These are phyloP conservation scores for Fusarium sp. DNA, from an alignment of 2,329 filamentous ascomycete genomes.

Conservation along the genomic window DNA sequence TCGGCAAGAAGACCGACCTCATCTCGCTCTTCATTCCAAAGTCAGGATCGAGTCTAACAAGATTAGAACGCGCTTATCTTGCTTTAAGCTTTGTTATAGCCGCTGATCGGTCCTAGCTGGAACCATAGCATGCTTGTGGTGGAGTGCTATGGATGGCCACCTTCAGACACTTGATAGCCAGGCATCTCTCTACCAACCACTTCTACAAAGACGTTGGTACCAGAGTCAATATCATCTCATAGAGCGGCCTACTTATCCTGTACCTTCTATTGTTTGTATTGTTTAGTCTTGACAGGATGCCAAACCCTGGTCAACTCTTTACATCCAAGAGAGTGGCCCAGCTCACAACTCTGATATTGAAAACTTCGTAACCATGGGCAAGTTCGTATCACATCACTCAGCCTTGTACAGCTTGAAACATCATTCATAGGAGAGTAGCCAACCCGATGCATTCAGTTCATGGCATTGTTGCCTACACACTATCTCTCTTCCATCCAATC, in stretches of 20 bases:
- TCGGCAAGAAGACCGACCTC: constrained; percentile 28
- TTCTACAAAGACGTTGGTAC: background rate
- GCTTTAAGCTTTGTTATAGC: background rate
- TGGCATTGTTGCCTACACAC: background rate
- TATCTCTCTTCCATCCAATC: background rate
- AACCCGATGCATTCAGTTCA: background rate
- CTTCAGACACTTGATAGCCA: background rate
- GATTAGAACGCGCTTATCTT: background rate
- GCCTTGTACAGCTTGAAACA: background rate
- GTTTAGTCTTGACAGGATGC: background rate
- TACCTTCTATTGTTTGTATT: too few relatives aligned
- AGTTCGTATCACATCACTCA: background rate
- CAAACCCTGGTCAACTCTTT: background rate
- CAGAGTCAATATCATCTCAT: background rate
- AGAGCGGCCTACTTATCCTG: too few relatives aligned
- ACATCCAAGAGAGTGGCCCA: background rate
- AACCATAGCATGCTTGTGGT: background rate
- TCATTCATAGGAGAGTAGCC: background rate
- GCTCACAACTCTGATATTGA: background rate
- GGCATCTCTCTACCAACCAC: background rate
- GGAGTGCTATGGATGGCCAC: background rate
- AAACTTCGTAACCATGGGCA: too few relatives aligned
- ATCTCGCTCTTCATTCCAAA: background rate
- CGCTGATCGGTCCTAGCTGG: background rate
- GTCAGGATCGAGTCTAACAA: background rate